Base-by-base conservation (phyloP, 2,329 filamentous ascomycete genomes). In the Aphanocladium album region DNA sequence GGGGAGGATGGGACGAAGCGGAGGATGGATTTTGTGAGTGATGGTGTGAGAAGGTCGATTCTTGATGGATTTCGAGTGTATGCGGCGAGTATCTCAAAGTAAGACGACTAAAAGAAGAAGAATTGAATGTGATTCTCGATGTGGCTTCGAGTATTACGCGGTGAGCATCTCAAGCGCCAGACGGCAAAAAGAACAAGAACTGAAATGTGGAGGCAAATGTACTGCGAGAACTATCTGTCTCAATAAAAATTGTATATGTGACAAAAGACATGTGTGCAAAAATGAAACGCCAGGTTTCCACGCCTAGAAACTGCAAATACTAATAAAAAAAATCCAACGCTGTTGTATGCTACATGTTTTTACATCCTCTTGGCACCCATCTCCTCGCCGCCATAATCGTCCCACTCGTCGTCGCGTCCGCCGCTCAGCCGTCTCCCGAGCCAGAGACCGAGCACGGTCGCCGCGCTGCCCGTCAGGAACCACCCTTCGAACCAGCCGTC, bases 401-500 rank as follows among this genome's bases (percentile, higher is more conserved):
- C 83, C 78, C 80, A 85, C 62, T 86, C 85, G 52, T 87, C 84
- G 64, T 79, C 79, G 12, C 56, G 30, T 5, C 57, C 57, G 2
- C 76, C 74, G 0, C 74, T 76, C 2, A 91, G 76, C 69, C 84
- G 87, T 63, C 85, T 80, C 0, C 89, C 89, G 4, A 92, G 71
- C 80, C 88, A 90, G 23, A 96, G 86, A 0, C 89, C 90, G n/a
- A 83, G 69, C 1, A 81, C 86, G 1, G 91, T 95, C 14, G 82
- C 69, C 0, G 79, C 76, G 63, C 87, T 89, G 5, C 88, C 88
- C 2, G 86, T 71, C 60, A 96, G 73, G 72, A 96, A 96, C 87
- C 91, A 93, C 8, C 85, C 87, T 72, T 96, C 91, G 67, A 96
- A 96, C 91, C 91, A 96, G 33, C 84, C 80, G 68, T 96, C 78